Base-by-base conservation (phyloP, 164 flowering plant species). In the Warburgia ugandensis region DNA sequence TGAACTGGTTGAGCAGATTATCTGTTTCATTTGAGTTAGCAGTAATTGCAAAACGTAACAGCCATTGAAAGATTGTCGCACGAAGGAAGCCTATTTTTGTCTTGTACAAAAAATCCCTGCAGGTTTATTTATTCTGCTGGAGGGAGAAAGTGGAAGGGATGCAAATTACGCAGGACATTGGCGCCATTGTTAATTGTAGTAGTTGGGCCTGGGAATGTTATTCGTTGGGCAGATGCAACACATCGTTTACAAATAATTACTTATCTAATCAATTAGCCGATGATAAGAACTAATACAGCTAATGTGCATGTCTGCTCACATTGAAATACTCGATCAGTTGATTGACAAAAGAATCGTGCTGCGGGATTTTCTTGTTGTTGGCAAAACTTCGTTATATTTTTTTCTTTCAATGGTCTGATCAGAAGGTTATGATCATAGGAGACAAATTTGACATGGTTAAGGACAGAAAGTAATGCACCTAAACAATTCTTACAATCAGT, bases 221-320 rank as follows among this genome's bases (percentile, higher is more conserved):
- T 50, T 36, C 40, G 33, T 50, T 50, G 17, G 41, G 19, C 29
- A 50, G 35, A 50, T 50, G 42, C 40, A 25, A 20, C 26, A 38
- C 46, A 43, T 37, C 41, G 17, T 37, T 4, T 14, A 14, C 17
- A 20, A 37, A 14, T 37, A 4, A 37, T 37, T 37, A 20, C 17
- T 12, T 6, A 6, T 6, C 12, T 32, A 32, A 32, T 32, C 36
- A 12, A 32, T n/a, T n/a, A n/a, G n/a, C n/a, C n/a, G n/a, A n/a
- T n/a, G n/a, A n/a, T n/a, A n/a, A n/a, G n/a, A n/a, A n/a, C n/a
- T n/a, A n/a, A n/a, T n/a, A n/a, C n/a, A n/a, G n/a, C n/a, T n/a
- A n/a, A n/a, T n/a, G n/a, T n/a, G n/a, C n/a, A n/a, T n/a, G n/a
- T n/a, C n/a, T n/a, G n/a, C n/a, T n/a, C n/a, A n/a, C n/a, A n/a